Evolutionary conservation across 768 basidiomycete genomes (phyloP), one percentile per base, ranked within the genome.

Genomic region (Agrocybe chaxingu): DNA sequence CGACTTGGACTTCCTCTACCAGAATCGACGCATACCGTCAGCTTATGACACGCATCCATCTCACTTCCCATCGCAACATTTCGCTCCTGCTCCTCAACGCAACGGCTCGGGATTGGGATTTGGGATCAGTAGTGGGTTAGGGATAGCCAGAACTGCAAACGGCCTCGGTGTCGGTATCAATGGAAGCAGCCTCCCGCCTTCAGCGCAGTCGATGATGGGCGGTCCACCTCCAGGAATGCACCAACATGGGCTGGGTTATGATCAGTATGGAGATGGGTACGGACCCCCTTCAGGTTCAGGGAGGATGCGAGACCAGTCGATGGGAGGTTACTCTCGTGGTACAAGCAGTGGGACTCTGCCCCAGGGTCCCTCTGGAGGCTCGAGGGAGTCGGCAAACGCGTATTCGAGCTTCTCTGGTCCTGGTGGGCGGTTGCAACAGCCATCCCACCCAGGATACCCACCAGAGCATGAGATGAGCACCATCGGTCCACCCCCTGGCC

Each of bases 1-100:
- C 38, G 84, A 85, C 58, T 69, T 84, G 29, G 81, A 83, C 2
- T 78, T 72, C 54, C 69, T 85, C 18, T 71, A 73, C 51, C 77
- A 77, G 45, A 70, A 79, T 46, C 72, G 74, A 13, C 50, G 53
- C 19, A 50, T 50, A 10, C 40, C 51, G 38, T 47, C 48, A 11
- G 24, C 45, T 1, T 59, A 58, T 18, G 62, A 61, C 29, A 50
- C 58, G 36, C 60, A 57, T 35, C 59, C 47, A 46, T 19, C 47
- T 31, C 7, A 33, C 49, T 3, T 50, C 53, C 30, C 52, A 48
- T 11, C 56, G 13, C 48, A 49, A 16, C 38, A 37, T 16, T 50
- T 33, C 35, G 37, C 48, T 8, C 48, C 51, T n/a, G 45, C 45
- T 6, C 51, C 36, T 38, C 58, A 48, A 10, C 16, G 51, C 34